These are phyloP conservation scores for Truncatella angustata DNA, from an alignment of 2,329 filamentous ascomycete genomes.

Conservation along the genomic window DNA sequence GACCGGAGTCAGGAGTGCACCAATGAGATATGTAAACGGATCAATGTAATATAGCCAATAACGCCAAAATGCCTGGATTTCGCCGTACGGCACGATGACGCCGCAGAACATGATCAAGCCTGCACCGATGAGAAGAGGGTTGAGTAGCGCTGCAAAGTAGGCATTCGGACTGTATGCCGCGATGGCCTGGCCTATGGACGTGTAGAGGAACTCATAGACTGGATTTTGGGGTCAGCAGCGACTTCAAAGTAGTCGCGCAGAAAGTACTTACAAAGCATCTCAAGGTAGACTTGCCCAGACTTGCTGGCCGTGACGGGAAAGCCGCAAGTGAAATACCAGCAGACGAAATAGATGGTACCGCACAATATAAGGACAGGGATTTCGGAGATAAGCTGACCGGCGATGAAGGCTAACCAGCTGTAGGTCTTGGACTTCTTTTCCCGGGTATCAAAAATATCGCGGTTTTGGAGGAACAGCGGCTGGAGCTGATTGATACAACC, in stretches of 20 bases:
- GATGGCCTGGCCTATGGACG: constrained; percentile 32
- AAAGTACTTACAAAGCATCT: constrained; percentile 32
- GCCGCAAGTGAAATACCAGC: constrained; percentile 43
- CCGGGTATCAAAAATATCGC: constrained; percentile 81
- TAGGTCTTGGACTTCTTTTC: constrained; percentile 84
- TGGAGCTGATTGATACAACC: constrained; percentile 47
- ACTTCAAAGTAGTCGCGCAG: too few species aligned
- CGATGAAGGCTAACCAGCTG: constrained; percentile 79
- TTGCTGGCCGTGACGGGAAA: constrained; percentile 29
- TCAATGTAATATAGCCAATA: constrained; percentile 64
- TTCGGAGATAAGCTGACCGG: constrained; percentile 43
- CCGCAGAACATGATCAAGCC: constrained; percentile 22
- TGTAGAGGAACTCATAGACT: constrained; percentile 40
- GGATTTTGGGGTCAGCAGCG: background rate
- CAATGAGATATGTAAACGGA: constrained; percentile 72
- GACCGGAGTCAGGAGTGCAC: constrained; percentile 61
- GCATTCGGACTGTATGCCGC: constrained; percentile 6
- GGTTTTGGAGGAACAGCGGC: constrained; percentile 82
- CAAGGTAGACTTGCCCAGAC: constrained; percentile 35
- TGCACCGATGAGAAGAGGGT: constrained; percentile 33
- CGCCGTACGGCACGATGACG: background rate
- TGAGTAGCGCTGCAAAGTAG: constrained; percentile 2
- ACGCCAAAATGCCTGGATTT: constrained; percentile 1
- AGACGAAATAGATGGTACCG: constrained; percentile 41
- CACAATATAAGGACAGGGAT: constrained; percentile 44